Percentiles rank a stretch among this genome's conserved stretches.
phyloP scores from a whole-genome alignment of 139 green algal species.

The Coelastrella sp. region DNA sequence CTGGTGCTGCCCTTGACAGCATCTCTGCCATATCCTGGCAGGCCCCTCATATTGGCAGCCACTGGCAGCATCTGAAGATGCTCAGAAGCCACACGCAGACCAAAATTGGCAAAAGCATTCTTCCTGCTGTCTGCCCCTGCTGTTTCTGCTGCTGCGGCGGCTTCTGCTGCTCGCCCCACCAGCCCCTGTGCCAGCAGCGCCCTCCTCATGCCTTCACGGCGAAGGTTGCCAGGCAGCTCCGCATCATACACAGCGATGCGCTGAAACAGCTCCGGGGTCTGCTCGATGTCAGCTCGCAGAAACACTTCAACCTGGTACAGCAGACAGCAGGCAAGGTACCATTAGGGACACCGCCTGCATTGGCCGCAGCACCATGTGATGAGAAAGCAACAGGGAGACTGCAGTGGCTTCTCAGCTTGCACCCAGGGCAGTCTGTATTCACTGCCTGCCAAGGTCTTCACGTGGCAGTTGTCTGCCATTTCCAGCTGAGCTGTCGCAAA shows the following conservation, averaged over 20 bases:
- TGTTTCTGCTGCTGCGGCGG: neutral
- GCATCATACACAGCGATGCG: conserved; percentile 41
- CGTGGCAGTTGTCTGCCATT: neutral
- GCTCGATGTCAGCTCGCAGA: conserved; percentile 40
- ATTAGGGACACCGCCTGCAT: neutral
- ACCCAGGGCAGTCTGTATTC: neutral
- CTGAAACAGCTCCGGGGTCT: conserved; percentile 38
- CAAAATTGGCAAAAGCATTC: neutral
- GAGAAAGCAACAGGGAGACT: neutral
- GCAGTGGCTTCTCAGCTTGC: neutral
- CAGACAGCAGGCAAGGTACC: neutral
- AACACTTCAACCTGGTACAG: conserved; percentile 53
- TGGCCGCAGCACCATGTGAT: neutral
- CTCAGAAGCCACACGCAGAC: neutral
- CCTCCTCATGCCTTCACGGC: conserved; percentile 28
- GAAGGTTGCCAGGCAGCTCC: conserved; percentile 20
- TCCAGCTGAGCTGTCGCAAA: neutral
- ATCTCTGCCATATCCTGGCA: neutral
- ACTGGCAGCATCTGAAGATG: conserved; percentile 31
- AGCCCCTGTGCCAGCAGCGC: conserved; percentile 9
- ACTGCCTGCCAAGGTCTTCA: neutral
- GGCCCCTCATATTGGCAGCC: neutral
- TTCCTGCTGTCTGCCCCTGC: neutral
- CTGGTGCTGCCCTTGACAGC: neutral
- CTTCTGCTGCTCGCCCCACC: neutral